Evolutionary conservation across 306 rosid species (phyloP).

Genomic region (Phaseolus lunatus): DNA sequence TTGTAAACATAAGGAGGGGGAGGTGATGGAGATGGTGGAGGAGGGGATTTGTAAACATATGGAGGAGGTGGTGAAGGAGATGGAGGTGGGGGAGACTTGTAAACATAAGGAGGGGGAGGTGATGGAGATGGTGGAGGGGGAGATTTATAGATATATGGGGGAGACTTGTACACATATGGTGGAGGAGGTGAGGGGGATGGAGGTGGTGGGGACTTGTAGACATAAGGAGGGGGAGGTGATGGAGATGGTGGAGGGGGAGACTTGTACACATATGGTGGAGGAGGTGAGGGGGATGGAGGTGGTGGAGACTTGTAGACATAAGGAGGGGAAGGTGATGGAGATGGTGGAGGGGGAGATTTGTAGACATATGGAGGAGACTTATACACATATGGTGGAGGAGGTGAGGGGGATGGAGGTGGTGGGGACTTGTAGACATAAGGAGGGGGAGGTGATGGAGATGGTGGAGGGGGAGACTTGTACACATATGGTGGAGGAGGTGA

Average conservation of each 20-base stretch:
- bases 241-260: slow-evolving; percentile 18
- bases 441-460: slow-evolving; percentile 15
- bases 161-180: not conserved
- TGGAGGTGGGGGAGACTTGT: slow-evolving; percentile 26
- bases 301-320: slow-evolving; percentile 36
- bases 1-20: slow-evolving; percentile 27
- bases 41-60: too few relatives aligned
- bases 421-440: slow-evolving; percentile 38
- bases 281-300: not conserved
- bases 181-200: slow-evolving; percentile 5
- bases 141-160: not conserved
- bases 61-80: not conserved
- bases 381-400: not conserved
- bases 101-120: not conserved
- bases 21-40: not conserved
- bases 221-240: not conserved
- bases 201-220: slow-evolving; percentile 17
- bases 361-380: too few relatives aligned
- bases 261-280: not conserved
- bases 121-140: not conserved
- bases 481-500: slow-evolving; percentile 12
- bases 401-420: slow-evolving; percentile 22
- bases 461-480: slow-evolving; percentile 16
- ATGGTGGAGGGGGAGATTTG: not conserved
- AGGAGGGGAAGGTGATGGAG: not conserved